Percentiles rank a stretch among this genome's conserved stretches.
Conservation (phyloP, 208 protist genomes). For the Trypanosoma vivax region DNA sequence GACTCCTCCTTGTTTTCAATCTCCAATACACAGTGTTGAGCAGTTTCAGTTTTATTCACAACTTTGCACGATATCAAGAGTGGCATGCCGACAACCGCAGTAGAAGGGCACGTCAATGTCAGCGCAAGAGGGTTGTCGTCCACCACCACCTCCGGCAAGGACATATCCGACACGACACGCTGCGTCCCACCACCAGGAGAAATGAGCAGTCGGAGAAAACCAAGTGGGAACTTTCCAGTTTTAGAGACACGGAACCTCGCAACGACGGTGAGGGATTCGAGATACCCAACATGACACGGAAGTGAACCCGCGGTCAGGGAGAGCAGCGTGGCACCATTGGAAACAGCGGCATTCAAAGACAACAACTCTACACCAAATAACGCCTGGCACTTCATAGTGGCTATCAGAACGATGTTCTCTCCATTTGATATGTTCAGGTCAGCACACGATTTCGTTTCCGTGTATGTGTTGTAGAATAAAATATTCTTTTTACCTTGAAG, state of each 20-base stretch:
- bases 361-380: constrained; percentile 36
- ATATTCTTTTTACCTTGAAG: constrained; percentile 27
- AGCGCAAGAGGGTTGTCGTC: constrained; percentile 29
- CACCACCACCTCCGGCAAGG: constrained; percentile 37
- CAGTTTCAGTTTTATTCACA: constrained; percentile 20
- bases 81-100: constrained; percentile 19
- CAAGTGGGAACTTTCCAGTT: constrained; percentile 25
- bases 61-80: constrained; percentile 34
- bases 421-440: constrained; percentile 23
- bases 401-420: constrained; percentile 34
- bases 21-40: constrained; percentile 32
- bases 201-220: constrained; percentile 53
- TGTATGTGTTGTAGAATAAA: constrained; percentile 34
- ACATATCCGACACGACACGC: constrained; percentile 39
- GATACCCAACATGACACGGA: constrained; percentile 38
- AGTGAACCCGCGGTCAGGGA: constrained; percentile 23
- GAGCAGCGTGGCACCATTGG: constrained; percentile 28
- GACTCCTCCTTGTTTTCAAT: constrained; percentile 27
- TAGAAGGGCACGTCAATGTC: constrained; percentile 28
- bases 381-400: constrained; percentile 34
- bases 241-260: constrained; percentile 23
- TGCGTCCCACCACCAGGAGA: constrained; percentile 14
- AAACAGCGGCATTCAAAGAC: constrained; percentile 32
- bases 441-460: constrained; percentile 16
- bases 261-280: constrained; percentile 47